Evolutionary conservation across 257 asterid species (phyloP), one percentile per base, ranked within the genome.

Genomic region (Plantago major): DNA sequence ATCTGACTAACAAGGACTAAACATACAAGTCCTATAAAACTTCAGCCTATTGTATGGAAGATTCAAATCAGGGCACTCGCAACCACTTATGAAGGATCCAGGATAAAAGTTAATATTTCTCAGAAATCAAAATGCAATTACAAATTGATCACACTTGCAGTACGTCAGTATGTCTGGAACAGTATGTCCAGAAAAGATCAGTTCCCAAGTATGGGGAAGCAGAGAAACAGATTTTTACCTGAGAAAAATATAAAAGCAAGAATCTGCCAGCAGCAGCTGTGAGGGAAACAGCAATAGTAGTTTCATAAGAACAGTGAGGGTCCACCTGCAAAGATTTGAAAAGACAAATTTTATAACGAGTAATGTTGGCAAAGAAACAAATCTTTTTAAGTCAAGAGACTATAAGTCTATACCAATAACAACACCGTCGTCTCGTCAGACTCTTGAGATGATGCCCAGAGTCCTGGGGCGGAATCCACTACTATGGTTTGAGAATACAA

Each of bases 241-340:
- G 79, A 58, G 92, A 68, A 73, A 80, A 80, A 69, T 89, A 93
- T 73, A 89, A 60, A 74, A 93, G 88, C 75, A 84, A 81, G 80
- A 93, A 93, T 82, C 99, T 81, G 56, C 90, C 81, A 65, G 94
- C 85, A 72, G 95, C 86, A 63, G 82, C 81, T 54, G 85, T 67
- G 60, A 80, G 10, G 70, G 94, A 81, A 72, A 83, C 82, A 53
- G 81, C 70, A 67, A 87, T 11, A 63, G 88, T 78, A 68, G 82
- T 73, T 77, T 58, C 75, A 73, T 92, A 92, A n/a, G 99, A 89
- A 78, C 99, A 92, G 78, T 89, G 99, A 50, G 99, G 99, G 77
- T 92, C 99, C 57, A 87, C 82, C 99, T 92, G 84, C 76, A 86
- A 33, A 62, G 55, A 69, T 67, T 65, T 54, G 64, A 56, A 67